phyloP scores from a whole-genome alignment of 1,284 basidiomycete genomes.

The Xerocomus minutiporus region DNA sequence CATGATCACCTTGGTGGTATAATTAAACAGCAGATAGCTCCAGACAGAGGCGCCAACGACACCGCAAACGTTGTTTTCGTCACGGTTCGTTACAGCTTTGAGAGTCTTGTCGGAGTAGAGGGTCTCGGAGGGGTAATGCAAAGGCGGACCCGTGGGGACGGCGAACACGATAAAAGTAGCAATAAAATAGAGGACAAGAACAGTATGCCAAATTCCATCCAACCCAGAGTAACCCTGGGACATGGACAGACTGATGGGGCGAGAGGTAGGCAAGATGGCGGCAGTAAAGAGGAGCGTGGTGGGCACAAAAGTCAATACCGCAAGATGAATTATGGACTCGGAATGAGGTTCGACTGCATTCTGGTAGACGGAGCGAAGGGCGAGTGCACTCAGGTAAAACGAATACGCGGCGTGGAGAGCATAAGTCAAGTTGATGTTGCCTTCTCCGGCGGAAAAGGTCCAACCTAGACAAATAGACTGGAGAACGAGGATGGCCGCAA shows the following conservation, averaged over 20 bases:
- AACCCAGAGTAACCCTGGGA: conserved; percentile 10
- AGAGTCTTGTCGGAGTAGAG: conserved; percentile 75
- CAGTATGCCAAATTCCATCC: conserved; percentile 18
- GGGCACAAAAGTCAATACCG: conserved; percentile 53
- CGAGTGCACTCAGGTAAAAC: conserved; percentile 55
- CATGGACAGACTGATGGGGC: conserved; percentile 12
- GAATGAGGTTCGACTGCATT: conserved; percentile 50
- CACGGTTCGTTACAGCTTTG: conserved; percentile 48
- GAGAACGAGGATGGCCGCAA: conserved; percentile 45
- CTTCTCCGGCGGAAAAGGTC: conserved; percentile 39
- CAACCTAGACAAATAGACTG: conserved; percentile 54
- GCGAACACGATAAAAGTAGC: conserved; percentile 45
- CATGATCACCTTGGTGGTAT: conserved; percentile 80
- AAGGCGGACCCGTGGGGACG: conserved; percentile 66
- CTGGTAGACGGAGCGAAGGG: conserved; percentile 51
- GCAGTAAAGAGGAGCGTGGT: conserved; percentile 45
- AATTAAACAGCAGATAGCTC: conserved; percentile 57
- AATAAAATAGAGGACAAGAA: conserved; percentile 30
- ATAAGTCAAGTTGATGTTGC: conserved; percentile 36
- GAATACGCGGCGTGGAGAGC: conserved; percentile 54
- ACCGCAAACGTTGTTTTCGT: conserved; percentile 65
- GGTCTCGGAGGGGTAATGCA: conserved; percentile 65
- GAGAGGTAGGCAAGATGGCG: conserved; percentile 51
- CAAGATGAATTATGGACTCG: conserved; percentile 62
- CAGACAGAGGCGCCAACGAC: conserved; percentile 40